phyloP scores from a whole-genome alignment of 2,329 filamentous ascomycete genomes.

The Aspergillus texensis region DNA sequence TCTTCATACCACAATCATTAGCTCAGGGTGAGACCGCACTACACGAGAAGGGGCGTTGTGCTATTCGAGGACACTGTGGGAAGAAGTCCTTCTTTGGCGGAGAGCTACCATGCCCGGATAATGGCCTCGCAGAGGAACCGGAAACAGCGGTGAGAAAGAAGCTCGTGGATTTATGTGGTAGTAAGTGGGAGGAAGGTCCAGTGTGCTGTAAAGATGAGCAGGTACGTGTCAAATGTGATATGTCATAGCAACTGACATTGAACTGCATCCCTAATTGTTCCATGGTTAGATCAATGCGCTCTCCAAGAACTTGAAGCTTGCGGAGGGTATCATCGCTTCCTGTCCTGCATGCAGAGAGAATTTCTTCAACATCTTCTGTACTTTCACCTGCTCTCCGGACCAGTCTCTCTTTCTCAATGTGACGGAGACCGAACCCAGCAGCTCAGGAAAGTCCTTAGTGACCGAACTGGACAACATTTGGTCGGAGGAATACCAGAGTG shows the following conservation, averaged over 20 bases:
- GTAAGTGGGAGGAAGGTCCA: conserved; percentile 79
- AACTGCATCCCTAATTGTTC: not conserved
- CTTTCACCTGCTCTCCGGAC: conserved; percentile 95
- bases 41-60: conserved; percentile 86
- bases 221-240: conserved; percentile 42
- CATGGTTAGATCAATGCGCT: conserved; percentile 69
- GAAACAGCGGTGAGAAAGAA: conserved; percentile 71
- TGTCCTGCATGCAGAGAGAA: conserved; percentile 98
- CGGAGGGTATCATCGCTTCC: conserved; percentile 84
- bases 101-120: conserved; percentile 89
- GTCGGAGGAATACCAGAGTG: conserved; percentile 78
- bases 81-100: conserved; percentile 88
- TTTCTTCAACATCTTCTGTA: conserved; percentile 98
- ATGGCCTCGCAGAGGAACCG: conserved; percentile 76
- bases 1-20: conserved; percentile 26
- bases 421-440: conserved; percentile 67
- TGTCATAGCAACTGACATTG: not conserved
- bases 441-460: conserved; percentile 64
- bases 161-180: conserved; percentile 82
- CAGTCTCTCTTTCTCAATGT: conserved; percentile 96
- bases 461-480: conserved; percentile 90
- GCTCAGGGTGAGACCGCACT: conserved; percentile 50
- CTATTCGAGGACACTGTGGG: conserved; percentile 88
- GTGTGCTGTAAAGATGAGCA: conserved; percentile 86
- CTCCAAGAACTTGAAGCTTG: conserved; percentile 81